phyloP scores from a whole-genome alignment of 257 asterid species.

The Penstemon newberryi region DNA sequence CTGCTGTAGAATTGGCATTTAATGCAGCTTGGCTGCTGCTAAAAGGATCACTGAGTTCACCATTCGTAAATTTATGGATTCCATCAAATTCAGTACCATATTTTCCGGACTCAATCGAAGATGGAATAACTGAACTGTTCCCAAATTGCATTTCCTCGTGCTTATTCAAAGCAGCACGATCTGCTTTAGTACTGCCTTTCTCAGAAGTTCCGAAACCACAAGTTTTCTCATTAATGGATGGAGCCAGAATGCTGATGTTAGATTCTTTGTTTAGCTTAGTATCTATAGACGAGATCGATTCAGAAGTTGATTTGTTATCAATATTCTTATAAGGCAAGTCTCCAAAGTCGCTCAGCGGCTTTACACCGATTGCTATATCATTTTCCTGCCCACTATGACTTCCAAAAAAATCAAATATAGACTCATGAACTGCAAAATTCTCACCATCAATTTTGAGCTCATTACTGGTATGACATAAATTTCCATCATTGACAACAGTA shows the following conservation, averaged over 20 bases:
- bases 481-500: constrained; percentile 23
- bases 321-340: constrained; percentile 27
- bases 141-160: constrained; percentile 34
- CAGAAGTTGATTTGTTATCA: constrained; percentile 24
- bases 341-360: constrained; percentile 31
- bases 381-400: constrained; percentile 35
- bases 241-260: constrained; percentile 26
- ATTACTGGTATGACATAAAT: constrained; percentile 29
- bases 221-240: constrained; percentile 32
- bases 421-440: constrained; percentile 35
- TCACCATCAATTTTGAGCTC: constrained; percentile 34
- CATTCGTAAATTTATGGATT: constrained; percentile 22
- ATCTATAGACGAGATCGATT: constrained; percentile 20
- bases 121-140: constrained; percentile 33
- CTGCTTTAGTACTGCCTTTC: constrained; percentile 33
- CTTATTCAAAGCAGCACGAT: constrained; percentile 30
- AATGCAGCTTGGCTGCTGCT: constrained; percentile 32
- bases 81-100: constrained; percentile 30
- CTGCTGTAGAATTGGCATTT: constrained; percentile 33
- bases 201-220: constrained; percentile 28
- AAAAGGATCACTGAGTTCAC: constrained; percentile 33
- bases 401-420: constrained; percentile 37
- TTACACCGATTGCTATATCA: constrained; percentile 28
- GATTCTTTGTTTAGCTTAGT: constrained; percentile 32
- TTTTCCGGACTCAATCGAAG: constrained; percentile 33